Evolutionary conservation across 768 basidiomycete genomes (phyloP).

Genomic region (Tricholoma terreum): DNA sequence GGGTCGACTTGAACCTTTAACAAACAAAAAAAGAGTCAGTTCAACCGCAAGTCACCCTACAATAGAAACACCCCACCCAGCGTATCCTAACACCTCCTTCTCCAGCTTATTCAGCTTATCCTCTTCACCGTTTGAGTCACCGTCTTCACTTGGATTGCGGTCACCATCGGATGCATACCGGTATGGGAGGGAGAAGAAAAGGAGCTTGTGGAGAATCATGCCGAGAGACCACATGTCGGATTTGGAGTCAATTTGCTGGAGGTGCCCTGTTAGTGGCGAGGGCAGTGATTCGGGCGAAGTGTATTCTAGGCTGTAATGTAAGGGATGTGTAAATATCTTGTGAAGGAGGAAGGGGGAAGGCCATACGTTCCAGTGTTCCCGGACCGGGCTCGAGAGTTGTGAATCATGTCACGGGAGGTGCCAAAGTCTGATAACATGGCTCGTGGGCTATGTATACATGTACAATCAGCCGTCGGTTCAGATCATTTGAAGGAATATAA

Average conservation of each 20-base stretch:
- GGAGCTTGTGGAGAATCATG: slow-evolving; percentile 91
- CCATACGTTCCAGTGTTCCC: slow-evolving; percentile 95
- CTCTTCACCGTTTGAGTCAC: slow-evolving; percentile 40
- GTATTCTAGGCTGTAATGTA: slow-evolving; percentile 75
- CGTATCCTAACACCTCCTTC: slow-evolving; percentile 68
- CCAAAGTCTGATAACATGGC: slow-evolving; percentile 97
- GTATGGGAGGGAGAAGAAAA: slow-evolving; percentile 90
- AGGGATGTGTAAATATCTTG: not conserved
- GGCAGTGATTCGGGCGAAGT: slow-evolving; percentile 86
- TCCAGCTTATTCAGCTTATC: slow-evolving; percentile 72
- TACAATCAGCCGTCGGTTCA: not conserved
- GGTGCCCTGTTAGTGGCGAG: slow-evolving; percentile 58
- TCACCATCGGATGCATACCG: slow-evolving; percentile 63
- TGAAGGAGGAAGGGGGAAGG: not conserved
- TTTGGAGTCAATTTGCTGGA: slow-evolving; percentile 77
- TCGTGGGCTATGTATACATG: slow-evolving; percentile 58
- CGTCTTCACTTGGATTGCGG: slow-evolving; percentile 30
- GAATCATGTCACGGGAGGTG: slow-evolving; percentile 88
- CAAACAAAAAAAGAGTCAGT: not conserved
- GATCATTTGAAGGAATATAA: slow-evolving; percentile 4
- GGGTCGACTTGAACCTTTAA: slow-evolving; percentile 47
- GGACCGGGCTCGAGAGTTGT: slow-evolving; percentile 62
- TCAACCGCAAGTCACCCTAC: not conserved
- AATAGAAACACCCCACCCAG: slow-evolving; percentile 58
- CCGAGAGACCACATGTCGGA: slow-evolving; percentile 97